Base-by-base conservation (phyloP, 352 stramenopile species). In the Lagenidium sp. region DNA sequence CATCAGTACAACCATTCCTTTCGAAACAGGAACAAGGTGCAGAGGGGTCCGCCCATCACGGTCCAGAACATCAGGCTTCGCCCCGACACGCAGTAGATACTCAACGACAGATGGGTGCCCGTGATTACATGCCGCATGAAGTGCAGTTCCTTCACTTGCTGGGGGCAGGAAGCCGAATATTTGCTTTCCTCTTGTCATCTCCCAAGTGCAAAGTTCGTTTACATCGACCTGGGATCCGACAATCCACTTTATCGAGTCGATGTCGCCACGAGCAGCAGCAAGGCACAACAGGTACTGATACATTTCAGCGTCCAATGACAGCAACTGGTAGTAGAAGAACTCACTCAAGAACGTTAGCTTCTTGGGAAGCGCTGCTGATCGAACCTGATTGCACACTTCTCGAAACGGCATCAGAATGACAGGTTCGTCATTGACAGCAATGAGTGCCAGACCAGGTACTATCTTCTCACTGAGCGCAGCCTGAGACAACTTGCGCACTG, bases 261-360 rank as follows among this genome's bases (percentile, higher is more conserved):
- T 58, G 44, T 94, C 82, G 10, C 79, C 79, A 19, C 82, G 77
- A 20, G 60, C 59, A 7, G 77, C 79, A 24, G 72, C 79, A 18
- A 87, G 47, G 40, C 79, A 92, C 44, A 75, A 53, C 12, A 92
- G 46, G 45, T 91, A 92, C 40, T 72, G 73, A 52, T 82, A 85
- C 76, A 91, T 86, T 29, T 92, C 71, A 22, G 39, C 47, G 44
- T 90, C 79, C 11, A 89, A 57, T 4, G 75, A 79, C 15, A 89
- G 51, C 31, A 91, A 44, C 47, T 88, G 70, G 45, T 94, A 89
- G 57, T 92, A 89, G 47, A 83, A 89, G 50, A 89, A 85, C 40
- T 90, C 78, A 6, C 72, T 76, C 53, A 94, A 64, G 41, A 94
- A 94, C 5, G 74, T 87, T 19, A 94, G 52, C 10, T 73, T 72